Percentiles rank a stretch among this genome's conserved stretches.
phyloP scores from a whole-genome alignment of 345 rosid species.

The Syzygium jambos region DNA sequence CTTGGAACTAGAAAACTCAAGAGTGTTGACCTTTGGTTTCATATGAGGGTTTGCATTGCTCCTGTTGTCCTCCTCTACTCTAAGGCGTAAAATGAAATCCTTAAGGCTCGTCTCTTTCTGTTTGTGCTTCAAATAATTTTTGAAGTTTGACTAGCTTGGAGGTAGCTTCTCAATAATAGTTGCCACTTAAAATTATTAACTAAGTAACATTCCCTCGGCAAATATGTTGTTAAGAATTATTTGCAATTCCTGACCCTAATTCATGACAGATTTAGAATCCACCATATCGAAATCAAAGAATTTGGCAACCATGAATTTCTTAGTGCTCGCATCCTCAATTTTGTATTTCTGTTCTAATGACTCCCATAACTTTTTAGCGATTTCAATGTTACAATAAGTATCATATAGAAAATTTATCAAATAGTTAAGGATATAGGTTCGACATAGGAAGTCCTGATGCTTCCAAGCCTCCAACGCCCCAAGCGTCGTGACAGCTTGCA shows the following conservation, averaged over 20 bases:
- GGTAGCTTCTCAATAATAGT: not conserved
- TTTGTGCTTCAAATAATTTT: not conserved
- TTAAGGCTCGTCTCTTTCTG: not conserved
- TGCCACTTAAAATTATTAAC: not conserved
- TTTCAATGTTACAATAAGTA: not conserved
- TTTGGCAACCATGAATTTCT: not conserved
- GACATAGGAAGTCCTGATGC: not conserved
- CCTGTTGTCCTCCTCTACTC: not conserved
- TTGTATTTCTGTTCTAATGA: not conserved
- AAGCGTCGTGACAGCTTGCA: not conserved
- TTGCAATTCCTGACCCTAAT: not conserved
- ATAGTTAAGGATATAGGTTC: not conserved
- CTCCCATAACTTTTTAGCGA: fast-evolving
- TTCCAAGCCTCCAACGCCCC: not conserved
- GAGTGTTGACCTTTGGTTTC: not conserved
- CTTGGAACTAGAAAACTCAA: not conserved
- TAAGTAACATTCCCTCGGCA: not conserved
- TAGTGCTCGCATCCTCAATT: not conserved
- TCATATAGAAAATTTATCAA: not conserved
- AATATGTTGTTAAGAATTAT: not conserved
- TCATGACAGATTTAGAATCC: not conserved
- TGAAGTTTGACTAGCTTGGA: not conserved
- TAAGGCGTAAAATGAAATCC: not conserved
- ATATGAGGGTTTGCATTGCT: not conserved
- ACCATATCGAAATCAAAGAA: not conserved